These are phyloP conservation scores for Pseudopyrenochaeta lycopersici DNA, from an alignment of 2,329 filamentous ascomycete genomes.

Conservation along the genomic window DNA sequence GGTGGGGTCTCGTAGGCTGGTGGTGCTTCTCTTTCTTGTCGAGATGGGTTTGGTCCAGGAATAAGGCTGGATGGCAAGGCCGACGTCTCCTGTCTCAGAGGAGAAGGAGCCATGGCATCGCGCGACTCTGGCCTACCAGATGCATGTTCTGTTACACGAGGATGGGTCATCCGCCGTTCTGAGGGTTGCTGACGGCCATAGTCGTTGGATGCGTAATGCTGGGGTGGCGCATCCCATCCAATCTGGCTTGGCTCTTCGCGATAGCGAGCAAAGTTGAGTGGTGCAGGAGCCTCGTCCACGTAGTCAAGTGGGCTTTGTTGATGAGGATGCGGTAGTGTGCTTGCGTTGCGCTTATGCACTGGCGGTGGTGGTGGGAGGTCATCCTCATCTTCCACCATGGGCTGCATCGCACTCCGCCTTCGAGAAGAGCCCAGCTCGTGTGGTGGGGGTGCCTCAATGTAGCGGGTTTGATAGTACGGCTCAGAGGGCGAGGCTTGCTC, in stretches of 20 bases:
- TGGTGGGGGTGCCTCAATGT: conserved; percentile 28
- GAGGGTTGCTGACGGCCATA: conserved; percentile 31
- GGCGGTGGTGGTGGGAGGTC: conserved; percentile 55
- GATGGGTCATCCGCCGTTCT: conserved; percentile 47
- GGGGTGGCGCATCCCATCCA: conserved; percentile 34
- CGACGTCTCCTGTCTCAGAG: conserved; percentile 39
- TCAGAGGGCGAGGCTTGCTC: conserved; percentile 37
- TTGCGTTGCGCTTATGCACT: conserved; percentile 47
- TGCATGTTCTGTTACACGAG: conserved; percentile 26
- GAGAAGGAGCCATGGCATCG: conserved; percentile 44
- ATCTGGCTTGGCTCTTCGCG: conserved; percentile 34
- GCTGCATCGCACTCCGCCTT: conserved; percentile 64
- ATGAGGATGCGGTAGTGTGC: conserved; percentile 37
- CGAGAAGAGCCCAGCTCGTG: conserved; percentile 55
- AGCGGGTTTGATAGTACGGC: conserved; percentile 46
- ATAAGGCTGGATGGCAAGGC: conserved; percentile 40
- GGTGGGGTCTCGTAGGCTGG: conserved; percentile 30
- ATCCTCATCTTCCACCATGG: conserved; percentile 71
- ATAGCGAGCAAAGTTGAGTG: conserved; percentile 42
- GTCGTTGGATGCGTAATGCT: conserved; percentile 33
- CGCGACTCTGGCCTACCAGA: conserved; percentile 44
- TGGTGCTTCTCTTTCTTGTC: conserved; percentile 33
- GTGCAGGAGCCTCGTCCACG: conserved; percentile 41
- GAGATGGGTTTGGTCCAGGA: conserved; percentile 37
- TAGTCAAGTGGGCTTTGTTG: conserved; percentile 33